A percentile compares a stretch with the other conserved stretches of the same genome.
Evolutionary conservation across 371 early-diverging fungal genomes (phyloP).

Genomic region (Mucor circinelloides): DNA sequence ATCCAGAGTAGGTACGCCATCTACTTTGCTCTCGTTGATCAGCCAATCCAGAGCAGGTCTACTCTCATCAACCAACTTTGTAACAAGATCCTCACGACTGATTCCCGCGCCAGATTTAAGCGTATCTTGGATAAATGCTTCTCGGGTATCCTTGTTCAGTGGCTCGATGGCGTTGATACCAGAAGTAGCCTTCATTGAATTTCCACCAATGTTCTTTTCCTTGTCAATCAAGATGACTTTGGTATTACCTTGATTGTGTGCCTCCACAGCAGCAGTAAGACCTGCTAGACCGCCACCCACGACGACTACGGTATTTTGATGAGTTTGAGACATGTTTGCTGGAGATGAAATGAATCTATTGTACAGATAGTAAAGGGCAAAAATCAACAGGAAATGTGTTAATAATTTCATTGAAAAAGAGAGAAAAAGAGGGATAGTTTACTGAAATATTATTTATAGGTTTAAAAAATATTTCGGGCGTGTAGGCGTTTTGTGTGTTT

Average conservation of each 20-base stretch:
- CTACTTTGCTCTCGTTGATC: conserved; percentile 50
- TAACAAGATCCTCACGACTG: conserved; percentile 57
- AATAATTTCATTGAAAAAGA: conserved; percentile 7
- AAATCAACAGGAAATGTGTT: conserved; percentile 13
- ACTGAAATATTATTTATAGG: neutral
- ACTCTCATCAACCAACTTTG: conserved; percentile 66
- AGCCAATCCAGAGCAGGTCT: conserved; percentile 76
- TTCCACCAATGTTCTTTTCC: conserved; percentile 76
- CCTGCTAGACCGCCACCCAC: conserved; percentile 86
- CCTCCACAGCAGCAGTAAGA: conserved; percentile 77
- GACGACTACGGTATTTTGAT: conserved; percentile 45
- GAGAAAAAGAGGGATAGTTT: neutral
- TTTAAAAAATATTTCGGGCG: neutral
- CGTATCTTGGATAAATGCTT: conserved; percentile 73
- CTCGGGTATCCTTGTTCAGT: conserved; percentile 60
- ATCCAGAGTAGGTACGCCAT: conserved; percentile 41
- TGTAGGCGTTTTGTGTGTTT: no score
- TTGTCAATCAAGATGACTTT: conserved; percentile 77
- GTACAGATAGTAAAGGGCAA: conserved; percentile 16
- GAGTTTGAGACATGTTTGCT: conserved; percentile 9
- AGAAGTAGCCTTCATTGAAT: conserved; percentile 82
- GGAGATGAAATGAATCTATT: conserved; percentile 4
- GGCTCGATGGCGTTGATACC: conserved; percentile 85
- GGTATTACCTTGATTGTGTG: conserved; percentile 59
- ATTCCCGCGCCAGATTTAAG: conserved; percentile 72